Base-by-base conservation (phyloP, 148 eudicot species). In the Linanthus parryae region DNA sequence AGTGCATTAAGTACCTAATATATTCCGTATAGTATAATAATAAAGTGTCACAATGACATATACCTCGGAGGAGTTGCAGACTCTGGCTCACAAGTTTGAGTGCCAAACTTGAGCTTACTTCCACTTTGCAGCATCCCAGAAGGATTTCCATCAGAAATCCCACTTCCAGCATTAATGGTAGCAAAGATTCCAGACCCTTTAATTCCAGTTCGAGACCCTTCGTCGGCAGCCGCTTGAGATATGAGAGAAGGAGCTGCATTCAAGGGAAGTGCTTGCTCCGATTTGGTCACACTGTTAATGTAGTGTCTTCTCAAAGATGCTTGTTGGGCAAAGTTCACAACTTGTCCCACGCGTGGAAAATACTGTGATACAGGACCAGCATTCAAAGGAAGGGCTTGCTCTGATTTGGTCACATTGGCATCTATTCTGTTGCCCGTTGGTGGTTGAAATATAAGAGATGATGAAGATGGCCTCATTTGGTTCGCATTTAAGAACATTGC, bases 201-300 rank as follows among this genome's bases (percentile, higher is more conserved):
- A 26, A 83, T 82, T 44, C 90, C 87, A 31, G 95, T 86, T 40
- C 91, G 72, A 30, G 91, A 80, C 20, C 95, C 91, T 73, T 86
- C 95, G 64, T 86, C 95, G 49, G 91, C 84, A 66, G 84, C 82
- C 24, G 69, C 50, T 56, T 79, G 79, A 58, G 84, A 77, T 41
- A 74, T 43, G 17, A 73, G 58, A 10, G 87, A 71, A 44, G 87
- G 78, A 36, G 76, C 71, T 44, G 61, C 46, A 48, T 59, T 75
- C 14, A n/a, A n/a, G n/a, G n/a, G n/a, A n/a, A n/a, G n/a, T n/a
- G n/a, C n/a, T n/a, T n/a, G n/a, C n/a, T n/a, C n/a, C n/a, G n/a
- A n/a, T n/a, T n/a, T n/a, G n/a, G n/a, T n/a, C n/a, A n/a, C n/a
- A n/a, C n/a, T n/a, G n/a, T 66, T 44, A 43, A 82, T 90, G 64